Evolutionary conservation across 768 basidiomycete genomes (phyloP).

Genomic region (Cystobasidiopsis lactophilus): DNA sequence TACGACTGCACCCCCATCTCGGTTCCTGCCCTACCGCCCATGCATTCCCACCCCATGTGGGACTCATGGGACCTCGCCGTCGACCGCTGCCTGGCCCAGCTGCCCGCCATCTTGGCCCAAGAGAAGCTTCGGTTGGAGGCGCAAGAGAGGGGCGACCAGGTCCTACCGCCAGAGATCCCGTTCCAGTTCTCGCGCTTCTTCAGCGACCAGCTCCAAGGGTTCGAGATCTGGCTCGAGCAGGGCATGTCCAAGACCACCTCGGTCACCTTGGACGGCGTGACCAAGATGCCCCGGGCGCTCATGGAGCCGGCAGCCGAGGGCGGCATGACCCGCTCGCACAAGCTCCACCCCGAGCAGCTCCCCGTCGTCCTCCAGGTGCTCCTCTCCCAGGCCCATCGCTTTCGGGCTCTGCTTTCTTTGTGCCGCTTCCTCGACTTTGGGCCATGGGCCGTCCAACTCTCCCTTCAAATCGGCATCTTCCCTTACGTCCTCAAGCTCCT

Average conservation of each 20-base stretch:
- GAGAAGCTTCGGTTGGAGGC: constrained; percentile 20
- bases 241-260: constrained; percentile 38
- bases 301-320: not conserved
- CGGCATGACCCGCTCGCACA: not conserved
- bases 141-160: constrained; percentile 4
- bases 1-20: constrained; percentile 94
- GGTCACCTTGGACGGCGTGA: not conserved
- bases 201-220: constrained; percentile 83
- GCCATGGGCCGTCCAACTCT: constrained; percentile 93
- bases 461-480: constrained; percentile 90
- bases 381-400: constrained; percentile 81
- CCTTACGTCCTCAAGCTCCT: constrained; percentile 93
- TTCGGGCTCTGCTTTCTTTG: constrained; percentile 80
- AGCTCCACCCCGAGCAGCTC: constrained; percentile 67
- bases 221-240: constrained; percentile 93
- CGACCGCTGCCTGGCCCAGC: constrained; percentile 73
- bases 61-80: constrained; percentile 94
- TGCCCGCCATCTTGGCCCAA: constrained; percentile 50
- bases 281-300: not conserved
- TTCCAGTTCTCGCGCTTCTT: constrained; percentile 84
- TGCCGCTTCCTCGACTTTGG: constrained; percentile 96
- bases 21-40: constrained; percentile 68
- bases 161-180: constrained; percentile 28
- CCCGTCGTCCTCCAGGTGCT: constrained; percentile 95
- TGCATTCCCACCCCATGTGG: constrained; percentile 95